These are phyloP conservation scores for Gryganskiella cystojenkinii DNA, from an alignment of 192 early-diverging fungal genomes.

Conservation along the genomic window DNA sequence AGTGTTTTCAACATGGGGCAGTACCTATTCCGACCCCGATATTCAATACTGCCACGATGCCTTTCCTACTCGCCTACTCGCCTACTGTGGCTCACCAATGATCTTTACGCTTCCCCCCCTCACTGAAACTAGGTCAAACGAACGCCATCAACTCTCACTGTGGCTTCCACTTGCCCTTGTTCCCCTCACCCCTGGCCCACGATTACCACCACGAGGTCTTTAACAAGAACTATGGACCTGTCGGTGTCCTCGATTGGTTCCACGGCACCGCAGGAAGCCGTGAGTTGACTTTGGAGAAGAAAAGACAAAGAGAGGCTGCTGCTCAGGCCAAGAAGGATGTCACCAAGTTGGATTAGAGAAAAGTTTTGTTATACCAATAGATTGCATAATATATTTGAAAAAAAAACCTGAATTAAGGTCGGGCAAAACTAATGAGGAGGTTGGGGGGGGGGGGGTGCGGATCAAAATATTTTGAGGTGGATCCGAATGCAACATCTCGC, in stretches of 20 bases:
- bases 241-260: conserved; percentile 44
- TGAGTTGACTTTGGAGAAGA: conserved; percentile 35
- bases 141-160: conserved; percentile 79
- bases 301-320: conserved; percentile 17
- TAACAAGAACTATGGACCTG: conserved; percentile 66
- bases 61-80: neutral
- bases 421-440: too few relatives aligned
- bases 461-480: too few relatives aligned
- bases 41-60: neutral
- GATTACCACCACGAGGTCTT: conserved; percentile 81
- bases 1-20: conserved; percentile 8
- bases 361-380: neutral
- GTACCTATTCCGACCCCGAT: neutral
- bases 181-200: conserved; percentile 72
- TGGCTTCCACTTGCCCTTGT: conserved; percentile 82
- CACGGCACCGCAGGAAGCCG: conserved; percentile 41
- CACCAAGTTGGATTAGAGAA: neutral
- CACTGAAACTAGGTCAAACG: conserved; percentile 29
- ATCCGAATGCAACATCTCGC: too few relatives aligned
- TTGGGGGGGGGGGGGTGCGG: too few relatives aligned
- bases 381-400: neutral
- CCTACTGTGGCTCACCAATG: neutral
- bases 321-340: conserved; percentile 8
- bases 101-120: neutral
- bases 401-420: neutral